These are phyloP conservation scores for Hymenoscyphus occultus DNA, from an alignment of 2,329 filamentous ascomycete genomes.

Conservation along the genomic window DNA sequence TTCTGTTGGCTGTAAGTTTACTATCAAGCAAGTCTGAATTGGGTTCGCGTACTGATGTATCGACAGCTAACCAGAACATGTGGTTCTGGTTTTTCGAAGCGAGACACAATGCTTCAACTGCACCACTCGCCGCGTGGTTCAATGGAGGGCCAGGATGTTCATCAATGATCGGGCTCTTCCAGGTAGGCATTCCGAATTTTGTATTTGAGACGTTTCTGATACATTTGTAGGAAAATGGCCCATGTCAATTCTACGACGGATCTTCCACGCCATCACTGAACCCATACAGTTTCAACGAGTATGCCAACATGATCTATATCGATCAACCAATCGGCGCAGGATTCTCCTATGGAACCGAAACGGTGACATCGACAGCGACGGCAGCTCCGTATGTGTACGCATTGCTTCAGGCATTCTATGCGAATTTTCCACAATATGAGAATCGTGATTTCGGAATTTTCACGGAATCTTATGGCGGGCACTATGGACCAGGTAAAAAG, in stretches of 20 bases:
- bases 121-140: conserved; percentile 45
- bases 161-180: conserved; percentile 61
- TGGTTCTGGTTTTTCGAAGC: conserved; percentile 57
- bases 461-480: conserved; percentile 53
- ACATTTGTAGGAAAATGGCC: conserved; percentile 40
- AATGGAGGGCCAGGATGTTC: conserved; percentile 47
- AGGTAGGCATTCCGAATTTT: conserved; percentile 41
- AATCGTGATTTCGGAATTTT: conserved; percentile 55
- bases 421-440: conserved; percentile 61
- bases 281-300: conserved; percentile 40
- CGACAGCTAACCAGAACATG: conserved; percentile 26
- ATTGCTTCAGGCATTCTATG: conserved; percentile 59
- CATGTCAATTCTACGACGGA: conserved; percentile 42
- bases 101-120: conserved; percentile 46
- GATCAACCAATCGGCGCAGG: conserved; percentile 42
- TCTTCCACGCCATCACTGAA: conserved; percentile 42
- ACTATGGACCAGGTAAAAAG: conserved; percentile 47
- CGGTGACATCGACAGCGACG: conserved; percentile 44
- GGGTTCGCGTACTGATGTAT: background rate
- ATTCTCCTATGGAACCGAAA: conserved; percentile 44
- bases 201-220: background rate
- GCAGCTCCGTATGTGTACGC: conserved; percentile 53
- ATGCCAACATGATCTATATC: conserved; percentile 42
- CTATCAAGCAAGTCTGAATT: background rate
- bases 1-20: conserved; percentile 39